Evolutionary conservation across 257 asterid genomes (phyloP), one percentile per base, ranked within the genome.

Genomic region (Penstemon eatonii): DNA sequence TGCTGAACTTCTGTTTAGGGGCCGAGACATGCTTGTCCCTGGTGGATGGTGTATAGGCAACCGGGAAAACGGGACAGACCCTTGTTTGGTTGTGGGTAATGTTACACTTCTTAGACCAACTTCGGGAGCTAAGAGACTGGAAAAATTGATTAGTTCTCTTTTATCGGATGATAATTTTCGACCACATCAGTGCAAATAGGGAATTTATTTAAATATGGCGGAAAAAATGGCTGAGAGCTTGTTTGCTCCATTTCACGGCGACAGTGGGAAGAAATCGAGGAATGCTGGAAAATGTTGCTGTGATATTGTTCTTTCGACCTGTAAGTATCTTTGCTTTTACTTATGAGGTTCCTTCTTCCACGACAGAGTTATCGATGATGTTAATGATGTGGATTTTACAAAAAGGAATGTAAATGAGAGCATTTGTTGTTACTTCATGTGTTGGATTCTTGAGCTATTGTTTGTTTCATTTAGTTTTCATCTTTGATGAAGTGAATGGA

Each of bases 31-130:
- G 88, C 78, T 88, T 60, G 90, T 88, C 10, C 97, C 98, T 0
- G 98, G 98, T 12, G 98, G 98, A 40, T 92, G 98, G 98, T 92
- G 98, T 46, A 62, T 72, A 3, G 98, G 96, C 33, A 78, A 79
- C 6, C 65, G 65, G 53, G 82, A 79, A 66, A 89, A 92, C 6
- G 96, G 97, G 60, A 83, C 95, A 0, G 95, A 92, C 83, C 95
- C 96, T 13, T 92, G 98, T 79, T 85, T 82, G 0, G 81, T 70
- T n/a, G 86, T 81, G 60, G 98, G 98, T 18, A 80, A 87, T 67
- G 56, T 77, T 49, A 82, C 93, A 4, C 61, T 72, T 58, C 86
- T 92, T 46, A 90, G 86, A 68, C 98, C 97, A 40, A 78, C 90
- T 4, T 69, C 70, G 1, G 98, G 97, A 39, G 96, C 98, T 0